phyloP scores from a whole-genome alignment of 208 protist species.

The Porcisia deanei region DNA sequence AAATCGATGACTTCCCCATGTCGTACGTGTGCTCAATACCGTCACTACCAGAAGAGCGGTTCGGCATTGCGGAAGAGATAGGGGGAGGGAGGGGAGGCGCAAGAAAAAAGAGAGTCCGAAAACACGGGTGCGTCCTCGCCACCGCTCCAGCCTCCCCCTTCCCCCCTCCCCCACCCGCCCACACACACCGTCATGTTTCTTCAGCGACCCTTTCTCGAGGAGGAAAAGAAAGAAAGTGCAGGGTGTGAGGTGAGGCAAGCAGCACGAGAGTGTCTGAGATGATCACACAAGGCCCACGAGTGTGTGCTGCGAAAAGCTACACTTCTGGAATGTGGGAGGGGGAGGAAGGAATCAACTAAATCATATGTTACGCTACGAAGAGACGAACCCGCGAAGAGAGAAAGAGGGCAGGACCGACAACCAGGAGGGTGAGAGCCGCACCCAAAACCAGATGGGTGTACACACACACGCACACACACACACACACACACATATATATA shows the following conservation, averaged over 20 bases:
- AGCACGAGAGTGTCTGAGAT: too few species aligned
- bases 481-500: not conserved
- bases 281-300: not conserved
- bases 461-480: too few species aligned
- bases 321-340: not conserved
- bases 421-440: not conserved
- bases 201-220: not conserved
- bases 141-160: not conserved
- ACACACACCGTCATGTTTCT: not conserved
- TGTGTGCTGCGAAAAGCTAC: not conserved
- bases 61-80: not conserved
- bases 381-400: not conserved
- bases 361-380: not conserved
- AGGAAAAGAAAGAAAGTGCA: not conserved
- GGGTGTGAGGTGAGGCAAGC: not conserved
- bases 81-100: not conserved
- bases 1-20: not conserved
- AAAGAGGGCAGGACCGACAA: not conserved
- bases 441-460: not conserved
- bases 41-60: not conserved
- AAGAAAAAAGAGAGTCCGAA: slow-evolving; percentile 10
- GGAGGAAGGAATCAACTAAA: not conserved
- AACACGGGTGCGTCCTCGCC: not conserved
- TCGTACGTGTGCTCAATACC: not conserved
- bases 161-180: not conserved